Conservation (phyloP, 2,329 filamentous ascomycete species). For the Aspergillus aculeatinus region DNA sequence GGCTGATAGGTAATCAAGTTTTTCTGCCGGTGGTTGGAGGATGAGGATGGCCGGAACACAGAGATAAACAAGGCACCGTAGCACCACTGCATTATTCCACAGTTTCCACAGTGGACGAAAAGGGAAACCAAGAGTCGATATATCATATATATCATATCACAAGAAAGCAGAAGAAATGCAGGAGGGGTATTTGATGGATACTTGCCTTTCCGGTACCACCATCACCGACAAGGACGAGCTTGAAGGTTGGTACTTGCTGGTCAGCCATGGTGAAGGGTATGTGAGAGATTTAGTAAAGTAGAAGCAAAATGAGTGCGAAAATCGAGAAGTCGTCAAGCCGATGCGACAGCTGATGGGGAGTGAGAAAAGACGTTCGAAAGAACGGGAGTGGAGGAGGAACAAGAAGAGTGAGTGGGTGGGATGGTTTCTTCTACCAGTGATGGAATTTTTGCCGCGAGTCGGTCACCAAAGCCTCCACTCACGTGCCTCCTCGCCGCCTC, state of each 20-base stretch:
- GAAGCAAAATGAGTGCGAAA: slow-evolving; percentile 16
- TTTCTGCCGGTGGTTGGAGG: slow-evolving; percentile 22
- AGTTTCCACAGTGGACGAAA: background rate
- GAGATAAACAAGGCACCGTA: slow-evolving; percentile 14
- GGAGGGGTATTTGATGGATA: slow-evolving; percentile 17
- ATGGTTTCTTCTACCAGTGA: slow-evolving; percentile 27
- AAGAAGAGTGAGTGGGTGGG: slow-evolving; percentile 31
- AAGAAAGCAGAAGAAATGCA: background rate
- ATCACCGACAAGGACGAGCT: slow-evolving; percentile 99
- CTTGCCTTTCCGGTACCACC: slow-evolving; percentile 98
- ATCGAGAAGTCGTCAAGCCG: slow-evolving; percentile 21
- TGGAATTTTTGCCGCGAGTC: slow-evolving; percentile 29
- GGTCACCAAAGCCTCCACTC: slow-evolving; percentile 21
- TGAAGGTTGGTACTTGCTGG: slow-evolving; percentile 75
- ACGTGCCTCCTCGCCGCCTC: slow-evolving; percentile 19
- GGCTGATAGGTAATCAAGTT: slow-evolving; percentile 26
- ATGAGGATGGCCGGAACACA: slow-evolving; percentile 24
- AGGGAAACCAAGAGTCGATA: background rate
- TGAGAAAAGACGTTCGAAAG: slow-evolving; percentile 18
- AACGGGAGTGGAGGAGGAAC: slow-evolving; percentile 26
- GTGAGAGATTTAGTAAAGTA: slow-evolving; percentile 16
- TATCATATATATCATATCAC: background rate
- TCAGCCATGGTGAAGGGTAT: slow-evolving; percentile 60
- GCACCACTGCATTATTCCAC: background rate
- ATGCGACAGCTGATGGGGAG: slow-evolving; percentile 23